Percentiles rank a stretch among this genome's conserved stretches.
Evolutionary conservation across 352 stramenopile genomes (phyloP).

Genomic region (Pythium phragmitis): DNA sequence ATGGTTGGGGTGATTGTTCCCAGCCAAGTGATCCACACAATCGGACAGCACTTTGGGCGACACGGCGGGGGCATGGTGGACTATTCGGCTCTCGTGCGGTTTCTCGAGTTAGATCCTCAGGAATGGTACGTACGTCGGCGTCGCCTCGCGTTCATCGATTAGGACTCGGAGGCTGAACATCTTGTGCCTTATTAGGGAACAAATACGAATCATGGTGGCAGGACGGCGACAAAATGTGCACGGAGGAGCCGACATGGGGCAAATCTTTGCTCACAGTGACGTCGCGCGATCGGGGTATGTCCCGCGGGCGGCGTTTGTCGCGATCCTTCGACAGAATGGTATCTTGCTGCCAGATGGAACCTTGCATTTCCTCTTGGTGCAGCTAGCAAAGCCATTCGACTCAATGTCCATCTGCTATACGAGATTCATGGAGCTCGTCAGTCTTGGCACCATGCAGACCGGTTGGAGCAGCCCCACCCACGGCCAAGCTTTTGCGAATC

Average conservation of each 20-base stretch:
- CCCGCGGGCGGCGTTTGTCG: conserved; percentile 37
- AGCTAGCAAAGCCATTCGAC: conserved; percentile 47
- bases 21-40: conserved; percentile 30
- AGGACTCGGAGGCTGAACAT: not conserved
- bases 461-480: conserved; percentile 19
- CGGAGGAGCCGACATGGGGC: conserved; percentile 34
- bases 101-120: conserved; percentile 48
- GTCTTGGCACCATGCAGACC: conserved; percentile 25
- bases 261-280: conserved; percentile 51
- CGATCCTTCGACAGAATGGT: conserved; percentile 38
- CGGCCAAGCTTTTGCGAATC: not conserved
- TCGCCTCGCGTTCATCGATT: too few relatives aligned
- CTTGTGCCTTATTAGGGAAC: conserved; percentile 35
- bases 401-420: conserved; percentile 53
- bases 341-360: conserved; percentile 36
- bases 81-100: conserved; percentile 45
- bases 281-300: conserved; percentile 39
- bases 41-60: conserved; percentile 42
- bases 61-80: conserved; percentile 35
- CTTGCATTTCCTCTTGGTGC: conserved; percentile 54
- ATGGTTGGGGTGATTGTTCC: conserved; percentile 46
- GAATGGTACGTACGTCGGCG: conserved; percentile 52
- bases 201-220: conserved; percentile 37
- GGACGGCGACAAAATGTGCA: conserved; percentile 31
- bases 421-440: conserved; percentile 55